These are phyloP conservation scores for Russula brevipes DNA, from an alignment of 768 basidiomycete genomes.

Conservation along the genomic window DNA sequence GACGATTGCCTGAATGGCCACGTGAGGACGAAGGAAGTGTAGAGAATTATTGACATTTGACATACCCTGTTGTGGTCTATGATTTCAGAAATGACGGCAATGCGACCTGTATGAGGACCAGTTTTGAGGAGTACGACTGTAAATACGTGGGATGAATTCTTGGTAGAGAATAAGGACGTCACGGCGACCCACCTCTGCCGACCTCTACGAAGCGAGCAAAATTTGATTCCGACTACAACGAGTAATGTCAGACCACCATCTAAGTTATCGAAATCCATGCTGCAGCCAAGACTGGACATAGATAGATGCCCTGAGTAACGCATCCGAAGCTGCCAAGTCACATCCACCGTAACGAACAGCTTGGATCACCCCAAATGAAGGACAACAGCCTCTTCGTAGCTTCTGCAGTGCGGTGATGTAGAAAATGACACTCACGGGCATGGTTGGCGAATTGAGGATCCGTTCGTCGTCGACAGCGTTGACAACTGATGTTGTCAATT, in stretches of 20 bases:
- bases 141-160: neutral
- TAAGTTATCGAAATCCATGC: neutral
- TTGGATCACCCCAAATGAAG: neutral
- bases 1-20: constrained; percentile 69
- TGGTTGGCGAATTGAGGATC: constrained; percentile 18
- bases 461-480: constrained; percentile 15
- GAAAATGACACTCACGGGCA: constrained; percentile 20
- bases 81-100: constrained; percentile 94
- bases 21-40: neutral
- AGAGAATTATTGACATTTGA: constrained; percentile 1
- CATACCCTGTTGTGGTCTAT: constrained; percentile 98
- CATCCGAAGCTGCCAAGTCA: neutral
- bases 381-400: neutral
- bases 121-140: constrained; percentile 89
- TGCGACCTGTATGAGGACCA: constrained; percentile 80
- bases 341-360: constrained; percentile 8
- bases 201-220: constrained; percentile 99
- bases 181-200: constrained; percentile 68
- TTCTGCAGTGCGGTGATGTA: neutral
- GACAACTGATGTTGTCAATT: neutral
- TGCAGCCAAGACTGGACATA: neutral
- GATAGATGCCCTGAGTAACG: neutral
- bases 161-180: neutral
- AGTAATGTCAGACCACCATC: neutral
- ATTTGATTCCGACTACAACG: constrained; percentile 48